These are phyloP conservation scores for Xylaria nigripes DNA, from an alignment of 495 filamentous ascomycete species.

Conservation along the genomic window DNA sequence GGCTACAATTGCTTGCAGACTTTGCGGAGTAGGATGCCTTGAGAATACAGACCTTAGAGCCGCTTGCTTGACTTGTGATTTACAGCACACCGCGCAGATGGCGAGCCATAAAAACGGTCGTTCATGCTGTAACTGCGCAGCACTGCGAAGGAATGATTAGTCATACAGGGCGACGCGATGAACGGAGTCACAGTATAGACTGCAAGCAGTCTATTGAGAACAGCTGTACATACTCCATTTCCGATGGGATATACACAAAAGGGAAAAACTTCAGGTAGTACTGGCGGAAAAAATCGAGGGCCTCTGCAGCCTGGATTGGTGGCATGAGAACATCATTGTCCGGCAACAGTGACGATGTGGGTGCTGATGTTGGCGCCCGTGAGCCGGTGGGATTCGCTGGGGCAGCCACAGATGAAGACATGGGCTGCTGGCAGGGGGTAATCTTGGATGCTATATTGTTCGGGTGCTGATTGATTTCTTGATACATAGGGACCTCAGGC, in stretches of 20 bases:
- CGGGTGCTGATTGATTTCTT: neutral
- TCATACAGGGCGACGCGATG: neutral
- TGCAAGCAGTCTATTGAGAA: neutral
- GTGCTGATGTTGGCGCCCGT: slow-evolving; percentile 11
- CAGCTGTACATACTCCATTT: slow-evolving; percentile 17
- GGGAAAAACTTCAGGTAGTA: slow-evolving; percentile 28
- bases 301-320: slow-evolving; percentile 20
- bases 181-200: neutral
- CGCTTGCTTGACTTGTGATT: slow-evolving; percentile 27
- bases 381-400: no score
- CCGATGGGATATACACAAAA: slow-evolving; percentile 24
- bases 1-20: no score
- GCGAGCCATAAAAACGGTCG: slow-evolving; percentile 43
- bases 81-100: slow-evolving; percentile 37
- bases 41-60: slow-evolving; percentile 11
- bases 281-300: slow-evolving; percentile 20
- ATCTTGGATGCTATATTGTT: neutral
- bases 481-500: neutral
- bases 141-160: slow-evolving; percentile 17
- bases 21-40: no score
- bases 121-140: slow-evolving; percentile 18
- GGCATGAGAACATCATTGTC: slow-evolving; percentile 15
- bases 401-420: neutral
- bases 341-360: slow-evolving; percentile 15
- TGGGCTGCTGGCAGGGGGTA: neutral